A percentile compares a stretch with the other conserved stretches of the same genome.
These are phyloP conservation scores for Neonectria coccinea DNA, from an alignment of 2,329 filamentous ascomycete genomes.

Conservation along the genomic window DNA sequence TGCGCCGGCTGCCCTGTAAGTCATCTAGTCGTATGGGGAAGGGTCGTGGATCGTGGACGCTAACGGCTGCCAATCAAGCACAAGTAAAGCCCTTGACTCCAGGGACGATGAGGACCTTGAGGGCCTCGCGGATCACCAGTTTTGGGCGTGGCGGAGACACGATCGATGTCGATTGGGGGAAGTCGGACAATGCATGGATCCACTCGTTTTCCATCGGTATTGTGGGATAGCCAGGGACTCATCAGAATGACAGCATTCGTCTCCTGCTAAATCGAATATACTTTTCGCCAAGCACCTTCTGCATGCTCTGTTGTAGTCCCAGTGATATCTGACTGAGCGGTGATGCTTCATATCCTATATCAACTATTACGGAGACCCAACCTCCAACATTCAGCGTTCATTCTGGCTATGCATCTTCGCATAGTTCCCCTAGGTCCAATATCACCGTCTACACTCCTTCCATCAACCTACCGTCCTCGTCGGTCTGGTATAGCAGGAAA, in stretches of 20 bases:
- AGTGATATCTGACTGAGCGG: not conserved
- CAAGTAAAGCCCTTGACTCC: constrained; percentile 42
- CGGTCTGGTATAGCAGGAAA: constrained; percentile 38
- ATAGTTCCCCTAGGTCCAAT: not conserved
- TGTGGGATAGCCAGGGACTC: constrained; percentile 11
- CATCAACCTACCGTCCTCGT: not conserved
- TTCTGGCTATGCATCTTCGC: not conserved
- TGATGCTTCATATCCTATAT: not conserved
- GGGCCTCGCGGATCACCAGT: constrained; percentile 25
- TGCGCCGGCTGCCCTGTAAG: constrained; percentile 59
- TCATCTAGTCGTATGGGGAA: constrained; percentile 19
- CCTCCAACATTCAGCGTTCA: too few species aligned
- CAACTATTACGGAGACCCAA: too few species aligned
- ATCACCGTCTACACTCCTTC: not conserved
- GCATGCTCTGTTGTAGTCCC: not conserved
- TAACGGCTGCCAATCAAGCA: constrained; percentile 45
- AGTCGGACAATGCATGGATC: constrained; percentile 35
- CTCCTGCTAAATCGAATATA: constrained; percentile 14
- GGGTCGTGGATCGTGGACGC: constrained; percentile 13
- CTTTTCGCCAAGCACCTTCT: not conserved
- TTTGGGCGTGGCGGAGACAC: constrained; percentile 20
- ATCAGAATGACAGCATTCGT: constrained; percentile 12
- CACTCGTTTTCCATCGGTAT: constrained; percentile 34
- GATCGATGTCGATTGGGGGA: constrained; percentile 21
- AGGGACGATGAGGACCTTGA: constrained; percentile 43